Base-by-base conservation (phyloP, 2,329 filamentous ascomycete genomes). In the Aspergillus uvarum region DNA sequence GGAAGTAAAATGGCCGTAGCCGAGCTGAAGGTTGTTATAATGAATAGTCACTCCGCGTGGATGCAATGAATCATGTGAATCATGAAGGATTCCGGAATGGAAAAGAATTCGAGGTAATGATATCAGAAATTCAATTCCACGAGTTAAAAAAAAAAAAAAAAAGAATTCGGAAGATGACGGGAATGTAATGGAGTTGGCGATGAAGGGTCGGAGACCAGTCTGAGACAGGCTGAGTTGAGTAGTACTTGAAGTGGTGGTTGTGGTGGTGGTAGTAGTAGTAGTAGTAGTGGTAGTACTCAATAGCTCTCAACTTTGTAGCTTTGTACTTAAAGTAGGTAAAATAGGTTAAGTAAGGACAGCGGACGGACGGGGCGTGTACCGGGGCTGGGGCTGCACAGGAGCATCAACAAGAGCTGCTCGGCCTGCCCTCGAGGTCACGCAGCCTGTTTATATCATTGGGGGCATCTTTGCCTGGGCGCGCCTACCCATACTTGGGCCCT, bases 391-490 rank as follows among this genome's bases (percentile, higher is more conserved):
- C 42, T 53, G 59, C 49, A 56, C 50, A 50, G 51, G 55, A 53
- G 59, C 59, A 64, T 62, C 62, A 65, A 63, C 58, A 62, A 59
- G 56, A 54, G 55, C 55, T 59, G 59, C 56, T 54, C 59, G 54
- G 59, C 55, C 55, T 60, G 51, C 51, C 58, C 64, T 77, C 76
- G 75, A 77, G 75, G 76, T 77, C 74, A 77, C 75, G 76, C 73
- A 73, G 74, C 70, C 72, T 76, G 76, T 78, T 78, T 79, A 78
- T 78, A 79, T 78, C 76, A 78, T 78, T 75, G 74, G 74, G 74
- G 72, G 68, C 67, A 67, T 70, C 68, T 71, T 72, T 67, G 59
- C 68, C 65, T 70, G 70, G 70, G 68, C 75, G 76, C 74, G 75
- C 71, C 70, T 70, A 70, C 68, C 74, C 73, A 75, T 76, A 74